phyloP scores from a whole-genome alignment of 139 green algal species.

The Limnomonas spitsbergensis region DNA sequence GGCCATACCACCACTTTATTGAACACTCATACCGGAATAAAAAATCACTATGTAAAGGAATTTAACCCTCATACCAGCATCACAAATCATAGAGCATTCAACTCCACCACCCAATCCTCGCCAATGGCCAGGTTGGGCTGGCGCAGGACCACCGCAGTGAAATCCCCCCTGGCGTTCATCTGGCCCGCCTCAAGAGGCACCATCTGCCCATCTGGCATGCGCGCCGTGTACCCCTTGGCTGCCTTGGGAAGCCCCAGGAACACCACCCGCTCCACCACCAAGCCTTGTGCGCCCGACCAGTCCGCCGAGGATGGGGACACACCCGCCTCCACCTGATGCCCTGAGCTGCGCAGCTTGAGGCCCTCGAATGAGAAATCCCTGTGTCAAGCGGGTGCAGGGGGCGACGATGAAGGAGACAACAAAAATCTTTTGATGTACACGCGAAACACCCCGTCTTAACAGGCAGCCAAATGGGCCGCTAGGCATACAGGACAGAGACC shows the following conservation, averaged over 20 bases:
- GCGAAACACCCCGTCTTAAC: too few relatives aligned
- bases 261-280: slow-evolving; percentile 49
- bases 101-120: slow-evolving; percentile 9
- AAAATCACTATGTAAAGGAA: too few relatives aligned
- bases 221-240: not conserved
- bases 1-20: too few relatives aligned
- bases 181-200: slow-evolving; percentile 1
- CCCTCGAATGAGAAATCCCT: slow-evolving; percentile 33
- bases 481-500: too few relatives aligned
- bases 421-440: too few relatives aligned
- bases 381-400: too few relatives aligned
- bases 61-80: too few relatives aligned
- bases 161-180: not conserved
- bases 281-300: slow-evolving; percentile 1
- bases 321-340: slow-evolving; percentile 9
- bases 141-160: not conserved
- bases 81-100: too few relatives aligned
- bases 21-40: too few relatives aligned
- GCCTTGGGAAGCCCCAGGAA: slow-evolving; percentile 44
- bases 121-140: not conserved
- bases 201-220: not conserved
- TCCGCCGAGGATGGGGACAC: not conserved
- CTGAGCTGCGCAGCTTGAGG: slow-evolving; percentile 21
- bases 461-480: too few relatives aligned
- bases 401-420: too few relatives aligned